phyloP scores from a whole-genome alignment of 257 asterid species.

The Craterostigma plantagineum region DNA sequence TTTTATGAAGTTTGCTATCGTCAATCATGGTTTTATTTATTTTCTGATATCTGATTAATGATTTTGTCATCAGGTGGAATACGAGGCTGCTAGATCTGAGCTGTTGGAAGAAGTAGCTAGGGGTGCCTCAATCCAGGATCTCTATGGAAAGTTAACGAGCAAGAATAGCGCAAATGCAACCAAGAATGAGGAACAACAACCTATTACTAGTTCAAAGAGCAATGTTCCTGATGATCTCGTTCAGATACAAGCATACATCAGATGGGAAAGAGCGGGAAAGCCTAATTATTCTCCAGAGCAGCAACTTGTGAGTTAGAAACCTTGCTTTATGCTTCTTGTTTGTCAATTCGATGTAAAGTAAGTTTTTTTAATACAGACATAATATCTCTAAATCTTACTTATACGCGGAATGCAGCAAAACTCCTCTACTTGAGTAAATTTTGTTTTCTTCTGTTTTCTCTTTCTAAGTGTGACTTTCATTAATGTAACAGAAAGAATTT shows the following conservation, averaged over 20 bases:
- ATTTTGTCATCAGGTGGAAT: constrained; percentile 49
- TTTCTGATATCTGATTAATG: too few relatives aligned
- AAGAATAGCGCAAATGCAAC: constrained; percentile 23
- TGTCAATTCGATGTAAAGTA: constrained; percentile 7
- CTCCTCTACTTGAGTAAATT: too few relatives aligned
- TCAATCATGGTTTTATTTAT: too few relatives aligned
- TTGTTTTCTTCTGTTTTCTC: too few relatives aligned
- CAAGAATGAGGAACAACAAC: constrained; percentile 22
- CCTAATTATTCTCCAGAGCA: constrained; percentile 63
- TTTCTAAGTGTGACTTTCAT: constrained; percentile 12
- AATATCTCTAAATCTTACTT: too few relatives aligned
- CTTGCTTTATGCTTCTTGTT: constrained; percentile 7
- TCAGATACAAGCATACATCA: constrained; percentile 56
- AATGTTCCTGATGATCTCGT: constrained; percentile 55
- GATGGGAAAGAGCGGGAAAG: constrained; percentile 92
- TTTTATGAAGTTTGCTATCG: too few relatives aligned
- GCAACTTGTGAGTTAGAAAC: constrained; percentile 43
- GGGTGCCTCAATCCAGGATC: constrained; percentile 55
- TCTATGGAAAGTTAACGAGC: constrained; percentile 47
- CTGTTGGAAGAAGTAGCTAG: constrained; percentile 63
- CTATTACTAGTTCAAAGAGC: constrained; percentile 29
- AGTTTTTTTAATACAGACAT: too few relatives aligned
- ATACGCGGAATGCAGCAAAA: too few relatives aligned
- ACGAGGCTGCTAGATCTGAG: constrained; percentile 88
- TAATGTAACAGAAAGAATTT: constrained; percentile 52